phyloP scores from a whole-genome alignment of 352 stramenopile genomes.

The Globisporangium radiosum region DNA sequence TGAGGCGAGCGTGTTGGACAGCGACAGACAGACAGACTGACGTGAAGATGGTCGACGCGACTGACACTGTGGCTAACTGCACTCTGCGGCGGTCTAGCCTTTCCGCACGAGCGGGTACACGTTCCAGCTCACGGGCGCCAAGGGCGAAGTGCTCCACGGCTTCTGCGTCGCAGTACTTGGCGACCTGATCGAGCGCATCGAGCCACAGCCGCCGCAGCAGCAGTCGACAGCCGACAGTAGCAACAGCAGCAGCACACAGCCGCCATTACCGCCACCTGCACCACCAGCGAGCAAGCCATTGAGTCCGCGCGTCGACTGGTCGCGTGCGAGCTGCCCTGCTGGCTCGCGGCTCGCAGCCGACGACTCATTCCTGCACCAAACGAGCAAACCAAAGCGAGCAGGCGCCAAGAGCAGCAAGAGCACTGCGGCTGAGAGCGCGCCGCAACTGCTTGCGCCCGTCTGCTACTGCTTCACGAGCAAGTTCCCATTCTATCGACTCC shows the following conservation, averaged over 20 bases:
- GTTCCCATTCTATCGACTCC: conserved; percentile 82
- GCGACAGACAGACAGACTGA: background rate
- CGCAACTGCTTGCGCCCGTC: conserved; percentile 35
- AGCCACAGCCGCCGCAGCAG: background rate
- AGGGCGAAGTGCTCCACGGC: conserved; percentile 76
- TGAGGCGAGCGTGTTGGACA: background rate
- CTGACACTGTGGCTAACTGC: no score
- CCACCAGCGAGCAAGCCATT: conserved; percentile 8
- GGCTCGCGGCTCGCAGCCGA: conserved; percentile 4
- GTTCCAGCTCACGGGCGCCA: conserved; percentile 77
- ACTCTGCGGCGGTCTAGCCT: conserved; percentile 16
- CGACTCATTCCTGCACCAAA: conserved; percentile 10
- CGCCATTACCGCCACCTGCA: background rate
- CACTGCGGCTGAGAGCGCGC: background rate
- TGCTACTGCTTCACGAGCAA: conserved; percentile 87
- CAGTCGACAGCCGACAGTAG: background rate
- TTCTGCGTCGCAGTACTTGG: conserved; percentile 70
- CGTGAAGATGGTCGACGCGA: no score
- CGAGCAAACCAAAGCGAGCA: conserved; percentile 5
- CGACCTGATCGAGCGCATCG: conserved; percentile 21
- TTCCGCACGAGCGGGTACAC: conserved; percentile 68
- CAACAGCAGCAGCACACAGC: background rate
- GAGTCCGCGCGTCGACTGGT: conserved; percentile 22
- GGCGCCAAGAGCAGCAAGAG: background rate
- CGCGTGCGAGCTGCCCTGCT: conserved; percentile 24